phyloP scores from a whole-genome alignment of 352 stramenopile genomes.

The Pythium aphanidermatum region DNA sequence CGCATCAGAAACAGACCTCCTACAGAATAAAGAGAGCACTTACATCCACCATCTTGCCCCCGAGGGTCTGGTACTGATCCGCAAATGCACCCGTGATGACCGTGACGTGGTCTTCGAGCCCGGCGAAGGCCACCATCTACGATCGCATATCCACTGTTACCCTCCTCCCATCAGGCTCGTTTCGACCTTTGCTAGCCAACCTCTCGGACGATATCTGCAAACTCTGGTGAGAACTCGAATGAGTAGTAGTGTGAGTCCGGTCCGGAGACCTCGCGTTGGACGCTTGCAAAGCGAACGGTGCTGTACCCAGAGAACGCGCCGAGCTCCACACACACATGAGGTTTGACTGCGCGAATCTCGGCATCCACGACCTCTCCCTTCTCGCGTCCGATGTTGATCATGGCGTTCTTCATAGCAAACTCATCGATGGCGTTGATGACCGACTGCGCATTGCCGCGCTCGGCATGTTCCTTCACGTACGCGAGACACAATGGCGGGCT shows the following conservation, averaged over 20 bases:
- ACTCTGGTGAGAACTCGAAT: conserved; percentile 34
- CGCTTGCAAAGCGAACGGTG: conserved; percentile 28
- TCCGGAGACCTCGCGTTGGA: conserved; percentile 23
- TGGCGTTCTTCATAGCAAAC: conserved; percentile 15
- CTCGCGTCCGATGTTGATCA: conserved; percentile 26
- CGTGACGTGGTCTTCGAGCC: conserved; percentile 29
- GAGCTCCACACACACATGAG: conserved; percentile 25
- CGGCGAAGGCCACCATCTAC: conserved; percentile 31
- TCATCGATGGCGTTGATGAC: conserved; percentile 22
- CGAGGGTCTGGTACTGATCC: conserved; percentile 21
- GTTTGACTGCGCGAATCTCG: conserved; percentile 24
- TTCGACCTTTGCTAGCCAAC: too few relatives aligned
- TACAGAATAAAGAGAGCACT: conserved; percentile 9
- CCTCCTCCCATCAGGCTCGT: too few relatives aligned
- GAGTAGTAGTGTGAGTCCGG: conserved; percentile 28
- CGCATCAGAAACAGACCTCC: not conserved
- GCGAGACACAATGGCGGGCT: conserved; percentile 16
- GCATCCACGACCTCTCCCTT: conserved; percentile 19
- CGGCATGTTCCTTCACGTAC: conserved; percentile 22
- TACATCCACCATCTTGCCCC: conserved; percentile 31
- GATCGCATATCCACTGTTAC: too few relatives aligned
- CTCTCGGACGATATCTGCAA: conserved; percentile 27
- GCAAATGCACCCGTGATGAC: conserved; percentile 28
- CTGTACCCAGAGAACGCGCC: conserved; percentile 29
- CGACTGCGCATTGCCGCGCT: conserved; percentile 17